Base-by-base conservation (phyloP, 768 basidiomycete genomes). In the Psilocybe subaeruginosa region DNA sequence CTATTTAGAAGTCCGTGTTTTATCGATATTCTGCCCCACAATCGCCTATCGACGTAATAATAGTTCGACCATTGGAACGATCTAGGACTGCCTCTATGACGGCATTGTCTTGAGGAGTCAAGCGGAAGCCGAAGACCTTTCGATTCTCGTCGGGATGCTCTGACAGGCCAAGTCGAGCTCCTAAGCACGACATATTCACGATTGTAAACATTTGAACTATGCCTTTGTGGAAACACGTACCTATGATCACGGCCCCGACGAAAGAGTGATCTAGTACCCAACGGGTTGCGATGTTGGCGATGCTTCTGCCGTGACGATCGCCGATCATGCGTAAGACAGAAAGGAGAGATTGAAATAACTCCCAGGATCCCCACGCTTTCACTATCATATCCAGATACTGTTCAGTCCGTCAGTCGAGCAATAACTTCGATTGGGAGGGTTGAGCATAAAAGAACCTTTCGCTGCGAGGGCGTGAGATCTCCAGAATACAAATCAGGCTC, bases 351-450 rank as follows among this genome's bases (percentile, higher is more conserved):
- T 93, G 92, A 73, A 94, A 93, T 29, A 93, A 81, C 7, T 77
- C 66, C 92, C 92, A 94, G 51, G 73, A 80, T 2, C 92, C 92
- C 92, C 92, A 94, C 0, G 83, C 89, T 64, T 83, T 85, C 51
- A 89, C 68, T 63, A 94, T 93, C 79, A 92, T 86, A 66, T 94
- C 92, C 50, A 93, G 85, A 71, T 93, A 94, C 92, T 93, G 61
- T n/a, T 3, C 27, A 16, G 6, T 23, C 8, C 54, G 14, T 16
- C 14, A 50, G 37, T 53, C 54, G 63, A 30, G 58, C 19, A 55
- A 23, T 23, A 49, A 17, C 39, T 6, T 43, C 16, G n/a, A 41
- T 27, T 45, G 47, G 51, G 33, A 35, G 33, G 14, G 19, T 35
- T 12, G 45, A 33, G 49, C 17, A 50, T 45, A 35, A 54, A 48